Evolutionary conservation across 73 alveolate genomes (phyloP), one percentile per base, ranked within the genome.

Genomic region (Stentor coeruleus): DNA sequence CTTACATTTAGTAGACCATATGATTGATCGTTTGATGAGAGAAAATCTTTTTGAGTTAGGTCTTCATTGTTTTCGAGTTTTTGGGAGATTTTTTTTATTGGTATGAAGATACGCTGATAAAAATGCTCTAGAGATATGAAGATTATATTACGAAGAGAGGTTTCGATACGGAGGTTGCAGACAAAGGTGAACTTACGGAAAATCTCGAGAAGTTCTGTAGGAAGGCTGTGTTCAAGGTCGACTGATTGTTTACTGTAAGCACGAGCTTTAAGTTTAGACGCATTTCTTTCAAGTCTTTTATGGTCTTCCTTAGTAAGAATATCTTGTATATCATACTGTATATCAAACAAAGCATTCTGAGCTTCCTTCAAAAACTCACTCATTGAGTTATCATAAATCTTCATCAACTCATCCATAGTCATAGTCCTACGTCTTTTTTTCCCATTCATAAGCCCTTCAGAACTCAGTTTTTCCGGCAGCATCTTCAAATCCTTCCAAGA

Each of bases 341-440:
- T 77, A 59, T 88, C 94, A 59, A 88, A 88, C 91, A 88, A 85
- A 31, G 86, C 82, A 83, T 88, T 88, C 38, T 88, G 60, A 28
- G 87, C 88, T 85, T 88, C 94, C 75, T 90, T 88, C 35, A 85
- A 55, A n/a, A 86, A 81, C 26, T 88, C 86, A 2, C 58, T 74
- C n/a, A 88, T 74, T 39, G 38, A 38, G 2, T 38, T 35, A 38
- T 87, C 80, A 73, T 88, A 74, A 3, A 81, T 41, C 35, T 55
- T 85, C 2, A 80, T 3, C 80, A 81, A 85, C 66, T 73, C 41
- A 31, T 88, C 94, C 58, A 60, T 59, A 3, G 79, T 3, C 2
- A 85, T 39, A 28, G 94, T 77, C 3, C 49, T 3, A 6, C 20
- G 66, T 6, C 20, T 11, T 20, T 49, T 49, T n/a, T n/a, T n/a